phyloP scores from a whole-genome alignment of 1,284 basidiomycete genomes.

The Phellinidium pouzarii region DNA sequence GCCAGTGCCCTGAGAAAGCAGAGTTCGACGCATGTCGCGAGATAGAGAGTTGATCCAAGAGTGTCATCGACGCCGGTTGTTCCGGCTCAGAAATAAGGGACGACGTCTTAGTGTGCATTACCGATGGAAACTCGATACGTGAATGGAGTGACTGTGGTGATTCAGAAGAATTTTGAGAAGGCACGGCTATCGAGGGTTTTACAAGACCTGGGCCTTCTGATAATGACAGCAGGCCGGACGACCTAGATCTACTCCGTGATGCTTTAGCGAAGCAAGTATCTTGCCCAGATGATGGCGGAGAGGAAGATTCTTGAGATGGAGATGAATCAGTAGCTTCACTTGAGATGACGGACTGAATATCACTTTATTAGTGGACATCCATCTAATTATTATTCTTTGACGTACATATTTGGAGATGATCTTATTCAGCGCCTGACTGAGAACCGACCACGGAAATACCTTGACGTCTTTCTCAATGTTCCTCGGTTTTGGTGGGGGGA shows the following conservation, averaged over 20 bases:
- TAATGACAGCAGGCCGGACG: neutral
- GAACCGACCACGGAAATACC: constrained; percentile 88
- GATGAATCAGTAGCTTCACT: neutral
- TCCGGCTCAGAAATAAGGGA: constrained; percentile 7
- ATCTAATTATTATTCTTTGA: constrained; percentile 21
- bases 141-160: constrained; percentile 4
- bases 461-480: constrained; percentile 99
- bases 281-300: neutral
- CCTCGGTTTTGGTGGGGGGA: constrained; percentile 87
- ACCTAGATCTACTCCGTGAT: neutral
- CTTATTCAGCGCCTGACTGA: constrained; percentile 81
- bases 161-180: neutral
- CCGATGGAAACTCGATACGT: neutral
- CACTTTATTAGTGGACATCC: neutral
- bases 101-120: neutral
- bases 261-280: neutral
- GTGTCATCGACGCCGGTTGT: neutral
- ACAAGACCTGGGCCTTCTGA: neutral
- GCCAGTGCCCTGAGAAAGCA: constrained; percentile 10
- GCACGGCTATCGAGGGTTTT: neutral
- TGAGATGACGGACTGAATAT: constrained; percentile 14
- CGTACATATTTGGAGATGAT: constrained; percentile 93
- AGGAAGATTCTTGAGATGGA: neutral
- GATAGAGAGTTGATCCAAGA: neutral
- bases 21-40: neutral